A percentile compares a stretch with the other conserved stretches of the same genome.
These are phyloP conservation scores for Fibroporia radiculosa DNA, from an alignment of 768 basidiomycete species.

Conservation along the genomic window DNA sequence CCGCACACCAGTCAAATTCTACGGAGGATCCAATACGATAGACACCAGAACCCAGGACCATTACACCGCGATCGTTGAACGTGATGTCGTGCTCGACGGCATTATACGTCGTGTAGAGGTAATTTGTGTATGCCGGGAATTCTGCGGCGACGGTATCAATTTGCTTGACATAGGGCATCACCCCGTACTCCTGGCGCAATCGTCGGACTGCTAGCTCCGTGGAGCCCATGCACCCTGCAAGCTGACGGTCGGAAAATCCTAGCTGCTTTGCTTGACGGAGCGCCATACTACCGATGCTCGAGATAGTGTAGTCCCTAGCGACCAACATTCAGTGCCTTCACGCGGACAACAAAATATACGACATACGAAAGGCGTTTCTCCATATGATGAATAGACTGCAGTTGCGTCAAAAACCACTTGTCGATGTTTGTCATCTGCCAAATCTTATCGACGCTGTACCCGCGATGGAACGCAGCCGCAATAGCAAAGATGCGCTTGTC, in stretches of 20 bases:
- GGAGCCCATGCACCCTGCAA: slow-evolving; percentile 76
- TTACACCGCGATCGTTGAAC: slow-evolving; percentile 89
- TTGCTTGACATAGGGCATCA: slow-evolving; percentile 93
- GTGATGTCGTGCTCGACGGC: slow-evolving; percentile 87
- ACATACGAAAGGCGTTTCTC: slow-evolving; percentile 72
- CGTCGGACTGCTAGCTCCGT: slow-evolving; percentile 91
- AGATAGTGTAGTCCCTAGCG: slow-evolving; percentile 38
- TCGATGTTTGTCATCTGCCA: slow-evolving; percentile 99
- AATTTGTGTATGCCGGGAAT: slow-evolving; percentile 98
- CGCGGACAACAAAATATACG: not conserved
- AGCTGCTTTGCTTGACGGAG: slow-evolving; percentile 85
- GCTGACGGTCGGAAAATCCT: slow-evolving; percentile 92
- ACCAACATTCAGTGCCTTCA: not conserved
- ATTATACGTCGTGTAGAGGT: slow-evolving; percentile 97
- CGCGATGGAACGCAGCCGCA: slow-evolving; percentile 85
- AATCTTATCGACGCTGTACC: slow-evolving; percentile 92
- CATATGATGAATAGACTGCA: slow-evolving; percentile 77
- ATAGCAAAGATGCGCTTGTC: slow-evolving; percentile 98
- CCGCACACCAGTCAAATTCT: slow-evolving; percentile 99
- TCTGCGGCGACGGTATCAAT: slow-evolving; percentile 99
- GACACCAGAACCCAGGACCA: slow-evolving; percentile 96
- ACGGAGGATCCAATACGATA: slow-evolving; percentile 99
- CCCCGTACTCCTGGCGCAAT: slow-evolving; percentile 74
- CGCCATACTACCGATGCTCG: slow-evolving; percentile 51
- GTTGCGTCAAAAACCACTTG: slow-evolving; percentile 94